Base-by-base conservation (phyloP, 148 eudicot genomes). In the Limonium bicolor region DNA sequence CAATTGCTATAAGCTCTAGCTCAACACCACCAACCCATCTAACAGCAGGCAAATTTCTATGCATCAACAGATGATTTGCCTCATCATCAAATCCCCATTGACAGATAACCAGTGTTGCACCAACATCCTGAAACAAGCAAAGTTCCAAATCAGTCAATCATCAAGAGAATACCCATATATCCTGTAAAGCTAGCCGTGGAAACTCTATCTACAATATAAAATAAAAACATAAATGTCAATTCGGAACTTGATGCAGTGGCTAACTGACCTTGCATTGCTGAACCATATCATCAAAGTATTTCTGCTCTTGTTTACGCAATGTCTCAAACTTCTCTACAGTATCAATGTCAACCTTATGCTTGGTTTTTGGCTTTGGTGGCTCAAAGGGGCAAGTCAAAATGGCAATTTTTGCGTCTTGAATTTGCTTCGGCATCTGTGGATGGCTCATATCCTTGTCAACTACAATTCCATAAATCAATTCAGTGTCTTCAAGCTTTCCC, bases 391-490 rank as follows among this genome's bases (percentile, higher is more conserved):
- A 84, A 37, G 97, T 90, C 60, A 90, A 70, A 29, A 90, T 90
- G 2, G 97, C 97, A 59, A 90, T 80, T 43, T 75, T 72, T 17
- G 97, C 95, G 69, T 90, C 82, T 53, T 68, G 59, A 36, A 90
- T 80, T 51, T 70, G 59, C 73, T 90, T 90, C 15, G 97, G 97
- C 97, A 90, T 80, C 67, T 90, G 97, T 13, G 97, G 97, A 48
- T 90, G 97, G 71, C 97, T 90, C 97, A 90, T 90, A 64, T 90
- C 95, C 55, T 90, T 90, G 72, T 90, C 95, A 20, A 90, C 97
- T 44, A 84, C 49, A 32, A 90, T 84, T 35, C 97, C 97, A 60
- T 90, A 77, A n/a, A 90, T 80, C 35, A 90, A 72, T 46, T 90
- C 97, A 2, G 97, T 90, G 45, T 90, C 97, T 70, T 90, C 97